Evolutionary conservation across 1,284 basidiomycete genomes (phyloP).

Genomic region (Singerocomus rubriflavus): DNA sequence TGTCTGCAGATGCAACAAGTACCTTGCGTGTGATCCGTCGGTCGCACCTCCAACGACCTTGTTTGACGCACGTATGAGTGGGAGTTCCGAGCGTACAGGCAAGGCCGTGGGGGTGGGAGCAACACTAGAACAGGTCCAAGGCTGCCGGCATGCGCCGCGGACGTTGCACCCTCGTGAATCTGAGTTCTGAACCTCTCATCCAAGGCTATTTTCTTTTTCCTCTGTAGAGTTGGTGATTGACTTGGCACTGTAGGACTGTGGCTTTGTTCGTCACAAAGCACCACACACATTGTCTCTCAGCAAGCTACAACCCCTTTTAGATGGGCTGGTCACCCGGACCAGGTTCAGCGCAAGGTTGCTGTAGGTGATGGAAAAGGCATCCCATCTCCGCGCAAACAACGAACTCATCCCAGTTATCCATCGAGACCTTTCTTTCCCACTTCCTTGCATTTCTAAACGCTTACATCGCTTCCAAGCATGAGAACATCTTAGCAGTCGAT

Average conservation of each 20-base stretch:
- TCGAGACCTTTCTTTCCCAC: slow-evolving; percentile 72
- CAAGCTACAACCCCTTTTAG: no score
- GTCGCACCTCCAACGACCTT: not conserved
- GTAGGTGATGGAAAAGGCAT: slow-evolving; percentile 49
- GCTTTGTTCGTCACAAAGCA: no score
- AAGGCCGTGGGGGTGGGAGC: no score
- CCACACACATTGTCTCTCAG: no score
- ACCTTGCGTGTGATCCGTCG: not conserved
- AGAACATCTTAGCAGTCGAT: slow-evolving; percentile 91
- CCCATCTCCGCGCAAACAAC: slow-evolving; percentile 60
- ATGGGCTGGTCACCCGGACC: no score
- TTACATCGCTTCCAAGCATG: slow-evolving; percentile 86
- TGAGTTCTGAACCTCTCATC: not conserved
- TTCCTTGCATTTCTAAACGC: slow-evolving; percentile 90
- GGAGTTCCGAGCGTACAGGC: no score
- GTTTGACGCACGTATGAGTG: no score
- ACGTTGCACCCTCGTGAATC: not conserved
- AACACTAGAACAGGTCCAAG: no score
- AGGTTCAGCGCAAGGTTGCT: not conserved
- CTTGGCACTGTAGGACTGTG: no score
- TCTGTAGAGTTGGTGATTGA: no score
- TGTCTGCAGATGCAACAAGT: not conserved
- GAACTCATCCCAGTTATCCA: slow-evolving; percentile 51
- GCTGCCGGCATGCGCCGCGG: no score
- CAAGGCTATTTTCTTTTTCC: not conserved